Evolutionary conservation across 805 yeast species (phyloP).

Genomic region (Scheffersomyces coipomensis): DNA sequence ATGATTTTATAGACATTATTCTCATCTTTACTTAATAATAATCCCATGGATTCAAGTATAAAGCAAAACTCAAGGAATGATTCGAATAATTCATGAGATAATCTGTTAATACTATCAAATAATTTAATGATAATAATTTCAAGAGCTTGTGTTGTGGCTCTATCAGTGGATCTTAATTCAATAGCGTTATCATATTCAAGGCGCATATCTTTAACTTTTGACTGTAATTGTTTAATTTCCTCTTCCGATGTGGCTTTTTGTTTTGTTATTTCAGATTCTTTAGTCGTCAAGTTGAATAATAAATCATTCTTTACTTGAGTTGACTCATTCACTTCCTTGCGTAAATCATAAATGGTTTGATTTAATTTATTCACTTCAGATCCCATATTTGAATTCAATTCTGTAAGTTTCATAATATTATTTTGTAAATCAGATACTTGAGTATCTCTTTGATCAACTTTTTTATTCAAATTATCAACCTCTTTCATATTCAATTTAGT

Average conservation of each 20-base stretch:
- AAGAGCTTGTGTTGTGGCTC: constrained; percentile 20
- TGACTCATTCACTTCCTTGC: constrained; percentile 20
- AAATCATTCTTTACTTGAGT: constrained; percentile 56
- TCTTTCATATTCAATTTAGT: constrained; percentile 8
- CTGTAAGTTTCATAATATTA: constrained; percentile 9
- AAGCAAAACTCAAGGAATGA: constrained; percentile 49
- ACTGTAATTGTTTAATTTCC: constrained; percentile 45
- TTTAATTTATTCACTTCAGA: constrained; percentile 14
- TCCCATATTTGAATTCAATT: constrained; percentile 8
- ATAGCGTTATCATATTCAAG: constrained; percentile 43
- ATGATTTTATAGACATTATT: constrained; percentile 47
- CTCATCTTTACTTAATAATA: constrained; percentile 52
- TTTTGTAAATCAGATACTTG: constrained; percentile 13
- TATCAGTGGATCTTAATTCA: constrained; percentile 31
- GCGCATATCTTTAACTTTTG: constrained; percentile 46
- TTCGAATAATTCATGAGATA: constrained; percentile 18
- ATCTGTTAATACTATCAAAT: constrained; percentile 11
- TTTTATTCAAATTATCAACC: constrained; percentile 10
- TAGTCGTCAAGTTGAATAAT: constrained; percentile 63
- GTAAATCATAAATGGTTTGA: constrained; percentile 8
- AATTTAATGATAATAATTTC: constrained; percentile 16
- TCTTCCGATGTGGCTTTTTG: constrained; percentile 51
- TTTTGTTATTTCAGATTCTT: constrained; percentile 55
- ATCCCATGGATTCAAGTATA: constrained; percentile 73
- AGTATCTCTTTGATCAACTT: constrained; percentile 10